Conservation (phyloP, 345 rosid species). For the Alliaria petiolata region DNA sequence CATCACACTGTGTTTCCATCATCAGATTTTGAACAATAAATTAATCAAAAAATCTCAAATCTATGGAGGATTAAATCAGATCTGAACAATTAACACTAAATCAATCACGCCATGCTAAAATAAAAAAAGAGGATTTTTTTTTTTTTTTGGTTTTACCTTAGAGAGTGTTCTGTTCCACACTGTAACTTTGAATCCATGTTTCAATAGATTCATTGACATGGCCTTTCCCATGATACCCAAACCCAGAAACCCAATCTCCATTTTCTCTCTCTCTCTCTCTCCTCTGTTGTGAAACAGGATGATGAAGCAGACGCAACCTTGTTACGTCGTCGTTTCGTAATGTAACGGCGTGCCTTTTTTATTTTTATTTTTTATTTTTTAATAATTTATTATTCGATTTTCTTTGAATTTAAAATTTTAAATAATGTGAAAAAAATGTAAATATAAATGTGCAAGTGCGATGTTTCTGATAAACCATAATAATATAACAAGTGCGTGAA, state of each 20-base stretch:
- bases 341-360: too few species aligned
- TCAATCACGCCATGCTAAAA: neutral
- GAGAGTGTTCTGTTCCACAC: constrained; percentile 96
- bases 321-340: constrained; percentile 14
- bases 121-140: neutral
- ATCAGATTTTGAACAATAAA: too few species aligned
- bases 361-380: neutral
- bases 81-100: neutral
- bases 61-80: neutral
- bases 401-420: too few species aligned
- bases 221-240: constrained; percentile 98
- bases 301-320: neutral
- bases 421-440: neutral
- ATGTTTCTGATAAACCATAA: neutral
- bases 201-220: constrained; percentile 81
- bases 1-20: constrained; percentile 55
- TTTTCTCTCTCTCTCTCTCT: constrained; percentile 1
- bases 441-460: constrained; percentile 1
- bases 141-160: constrained; percentile 45
- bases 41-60: too few species aligned
- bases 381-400: neutral
- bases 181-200: constrained; percentile 79
- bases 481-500: neutral
- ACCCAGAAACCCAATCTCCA: constrained; percentile 95
- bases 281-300: neutral